A percentile compares a stretch with the other conserved stretches of the same genome.
Evolutionary conservation across 495 filamentous ascomycete species (phyloP).

Genomic region (Podospora fimiseda): DNA sequence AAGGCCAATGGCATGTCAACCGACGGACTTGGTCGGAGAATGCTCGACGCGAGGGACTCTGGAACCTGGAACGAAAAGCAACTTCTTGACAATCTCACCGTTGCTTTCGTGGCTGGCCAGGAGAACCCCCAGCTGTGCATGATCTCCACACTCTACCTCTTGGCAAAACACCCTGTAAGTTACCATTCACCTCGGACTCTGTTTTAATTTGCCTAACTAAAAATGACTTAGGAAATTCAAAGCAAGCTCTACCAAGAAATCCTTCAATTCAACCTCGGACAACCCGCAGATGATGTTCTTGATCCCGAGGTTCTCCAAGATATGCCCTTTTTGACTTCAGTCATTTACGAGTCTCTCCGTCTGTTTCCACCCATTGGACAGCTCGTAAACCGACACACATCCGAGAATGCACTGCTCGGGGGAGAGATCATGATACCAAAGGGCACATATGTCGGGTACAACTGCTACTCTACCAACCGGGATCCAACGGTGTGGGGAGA

Average conservation of each 20-base stretch:
- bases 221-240: conserved; percentile 5
- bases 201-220: not conserved
- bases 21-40: conserved; percentile 8
- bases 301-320: conserved; percentile 2
- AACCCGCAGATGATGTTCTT: not conserved
- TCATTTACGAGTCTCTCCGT: conserved; percentile 27
- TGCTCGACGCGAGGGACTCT: conserved; percentile 10
- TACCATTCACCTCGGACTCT: not conserved
- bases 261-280: not conserved
- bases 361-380: conserved; percentile 34
- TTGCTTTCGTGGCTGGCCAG: conserved; percentile 32
- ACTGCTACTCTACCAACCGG: conserved; percentile 17
- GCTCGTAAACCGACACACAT: conserved; percentile 28
- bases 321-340: conserved; percentile 11
- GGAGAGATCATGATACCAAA: conserved; percentile 18
- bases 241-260: conserved; percentile 6
- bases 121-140: conserved; percentile 35
- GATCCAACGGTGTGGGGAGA: conserved; percentile 10
- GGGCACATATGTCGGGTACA: conserved; percentile 16
- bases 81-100: conserved; percentile 31
- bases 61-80: conserved; percentile 17
- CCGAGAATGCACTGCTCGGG: conserved; percentile 19
- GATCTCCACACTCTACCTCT: conserved; percentile 27
- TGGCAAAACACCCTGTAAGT: conserved; percentile 25
- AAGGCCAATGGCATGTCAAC: not conserved